Evolutionary conservation across 441 rosid species (phyloP), one percentile per base, ranked within the genome.

Genomic region (Gossypium trilobum): DNA sequence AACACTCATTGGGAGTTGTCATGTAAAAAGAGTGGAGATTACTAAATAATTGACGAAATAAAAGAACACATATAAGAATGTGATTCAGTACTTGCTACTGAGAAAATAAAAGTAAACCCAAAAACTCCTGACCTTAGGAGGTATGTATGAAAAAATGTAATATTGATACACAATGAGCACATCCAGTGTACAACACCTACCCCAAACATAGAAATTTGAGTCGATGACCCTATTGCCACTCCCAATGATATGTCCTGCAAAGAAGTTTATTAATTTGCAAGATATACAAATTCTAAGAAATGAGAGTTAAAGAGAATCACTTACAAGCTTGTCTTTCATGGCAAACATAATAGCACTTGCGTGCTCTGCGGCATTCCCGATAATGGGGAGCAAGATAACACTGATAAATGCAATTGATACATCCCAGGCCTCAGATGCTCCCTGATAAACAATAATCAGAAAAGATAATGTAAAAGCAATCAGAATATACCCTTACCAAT

Each of bases 221-320:
- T 93, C 4, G 97, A 93, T 65, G 98, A 93, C 4, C 98, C 98
- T 72, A 93, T 88, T 72, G 98, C 97, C 78, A 93, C 98, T 74
- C 92, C 98, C 85, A 91, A 68, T 3, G 97, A 86, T 66, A 93
- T 80, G 82, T 93, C 98, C 98, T 93, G 86, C 68, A 70, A 2
- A 58, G 17, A 71, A 73, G 76, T 23, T 36, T 48, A 55, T 31
- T 14, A 16, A 17, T 19, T 17, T 54, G 69, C 62, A 61, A 11
- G 10, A 61, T 63, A 70, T 4, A 70, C 54, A 60, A 55, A 19
- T 64, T 11, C 11, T 19, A 68, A 55, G 70, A 16, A 59, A 72
- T 17, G 64, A 29, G 1, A 48, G 59, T 19, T 50, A 39, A 36
- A 44, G 61, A 75, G 44, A 74, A 79, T 54, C 57, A 72, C 95